Conservation (phyloP, 257 asterid genomes). For the Schizonepeta tenuifolia region DNA sequence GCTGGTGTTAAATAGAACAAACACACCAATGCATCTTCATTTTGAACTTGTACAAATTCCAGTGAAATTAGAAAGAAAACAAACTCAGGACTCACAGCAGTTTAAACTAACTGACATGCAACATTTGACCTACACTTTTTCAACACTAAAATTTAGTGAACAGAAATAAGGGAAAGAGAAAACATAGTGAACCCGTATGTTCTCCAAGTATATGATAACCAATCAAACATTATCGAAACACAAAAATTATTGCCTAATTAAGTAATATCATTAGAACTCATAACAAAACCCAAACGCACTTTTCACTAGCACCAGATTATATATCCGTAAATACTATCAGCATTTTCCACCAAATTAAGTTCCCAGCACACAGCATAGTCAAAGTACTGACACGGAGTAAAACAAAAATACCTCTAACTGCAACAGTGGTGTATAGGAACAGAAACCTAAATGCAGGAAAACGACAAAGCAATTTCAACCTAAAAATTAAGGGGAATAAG, state of each 20-base stretch:
- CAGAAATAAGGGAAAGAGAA: not conserved
- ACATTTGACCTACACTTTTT: not conserved
- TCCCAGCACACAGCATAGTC: not conserved
- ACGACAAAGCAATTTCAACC: not conserved
- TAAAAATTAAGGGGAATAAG: not conserved
- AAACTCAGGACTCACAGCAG: not conserved
- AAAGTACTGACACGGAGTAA: not conserved
- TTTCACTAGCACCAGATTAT: slow-evolving; percentile 11
- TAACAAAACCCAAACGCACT: not conserved
- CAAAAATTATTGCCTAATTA: no score
- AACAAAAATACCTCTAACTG: slow-evolving; percentile 4
- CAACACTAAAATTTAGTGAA: not conserved
- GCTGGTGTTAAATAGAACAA: not conserved
- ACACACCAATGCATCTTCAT: not conserved
- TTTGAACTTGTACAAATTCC: not conserved
- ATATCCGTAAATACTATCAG: not conserved
- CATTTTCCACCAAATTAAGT: slow-evolving; percentile 16
- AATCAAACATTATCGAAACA: not conserved
- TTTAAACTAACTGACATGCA: slow-evolving; percentile 1
- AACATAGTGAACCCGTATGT: not conserved
- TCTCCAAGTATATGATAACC: not conserved
- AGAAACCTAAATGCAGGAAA: slow-evolving; percentile 17
- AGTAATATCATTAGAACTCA: not conserved
- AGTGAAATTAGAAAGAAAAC: not conserved
- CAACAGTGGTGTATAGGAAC: slow-evolving; percentile 3